Evolutionary conservation across 305 asterid species (phyloP), one percentile per base, ranked within the genome.

Genomic region (Nicotiana rustica): DNA sequence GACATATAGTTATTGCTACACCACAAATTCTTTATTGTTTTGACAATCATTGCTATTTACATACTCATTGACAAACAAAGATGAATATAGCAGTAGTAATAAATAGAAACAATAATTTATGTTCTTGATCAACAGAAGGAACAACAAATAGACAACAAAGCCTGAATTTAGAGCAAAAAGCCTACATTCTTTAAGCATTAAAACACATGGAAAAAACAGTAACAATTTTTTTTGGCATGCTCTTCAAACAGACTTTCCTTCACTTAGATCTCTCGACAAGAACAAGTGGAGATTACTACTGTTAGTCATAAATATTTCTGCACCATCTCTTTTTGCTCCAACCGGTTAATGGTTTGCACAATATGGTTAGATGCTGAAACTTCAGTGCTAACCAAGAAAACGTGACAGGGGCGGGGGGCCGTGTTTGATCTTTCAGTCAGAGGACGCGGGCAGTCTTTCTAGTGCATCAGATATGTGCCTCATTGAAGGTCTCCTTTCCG

Each of bases 401-500:
- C 7, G 49, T 0, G 18, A 65, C 5, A 15, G 14, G 52, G 21
- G 25, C 12, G 25, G 25, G 25, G 25, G 25, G 25, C 25, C 14
- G 5, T 61, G 59, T 80, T 83, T 18, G 36, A 31, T 57, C 4
- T 79, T 18, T 84, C 78, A 86, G 14, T 82, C 77, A 81, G 90
- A 87, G 15, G 89, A 57, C 25, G 81, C 78, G 6, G 90, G 88
- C 67, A 93, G 49, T 83, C 94, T 92, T 65, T 94, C 98, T 79
- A 95, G 71, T 25, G 91, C 89, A 47, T 94, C 98, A 3, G 84
- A 83, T n/a, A 93, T 81, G 68, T 92, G 91, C 85, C 95, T 93
- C 96, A 91, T 92, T 1, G 98, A 88, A 17, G 98, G 97, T 75
- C 99, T 90, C 64, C 89, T 89, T 2, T 95, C 98, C 0, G 97